These are phyloP conservation scores for Penicillium tannophilum DNA, from an alignment of 495 filamentous ascomycete genomes.

Conservation along the genomic window DNA sequence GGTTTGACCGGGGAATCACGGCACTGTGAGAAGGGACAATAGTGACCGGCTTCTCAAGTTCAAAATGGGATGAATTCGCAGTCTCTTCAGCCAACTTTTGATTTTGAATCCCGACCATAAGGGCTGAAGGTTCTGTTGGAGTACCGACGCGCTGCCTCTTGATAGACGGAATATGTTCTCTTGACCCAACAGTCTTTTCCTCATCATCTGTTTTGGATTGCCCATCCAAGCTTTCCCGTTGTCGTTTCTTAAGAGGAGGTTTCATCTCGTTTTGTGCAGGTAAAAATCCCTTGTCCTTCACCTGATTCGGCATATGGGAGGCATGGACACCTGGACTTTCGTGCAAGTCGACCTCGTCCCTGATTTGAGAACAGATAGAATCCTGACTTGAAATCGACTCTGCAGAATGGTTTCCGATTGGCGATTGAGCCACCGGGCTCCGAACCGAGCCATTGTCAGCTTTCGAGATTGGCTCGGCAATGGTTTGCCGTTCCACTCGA, in stretches of 20 bases:
- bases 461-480: not conserved
- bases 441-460: not conserved
- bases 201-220: not conserved
- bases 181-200: not conserved
- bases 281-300: not conserved
- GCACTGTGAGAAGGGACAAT: not conserved
- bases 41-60: not conserved
- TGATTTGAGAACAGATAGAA: conserved; percentile 14
- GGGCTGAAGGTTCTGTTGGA: not conserved
- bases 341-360: not conserved
- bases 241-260: conserved; percentile 15
- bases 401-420: not conserved
- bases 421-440: not conserved
- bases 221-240: conserved; percentile 12
- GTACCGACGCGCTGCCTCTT: conserved; percentile 22
- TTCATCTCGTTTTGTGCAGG: not conserved
- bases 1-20: conserved; percentile 13
- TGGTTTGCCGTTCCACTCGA: not conserved
- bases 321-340: not conserved
- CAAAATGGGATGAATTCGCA: not conserved
- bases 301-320: not conserved
- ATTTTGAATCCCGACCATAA: not conserved
- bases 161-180: not conserved
- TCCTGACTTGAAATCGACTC: not conserved
- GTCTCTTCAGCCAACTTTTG: not conserved